Base-by-base conservation (phyloP, 345 rosid genomes). In the Eucalyptus curtisii region DNA sequence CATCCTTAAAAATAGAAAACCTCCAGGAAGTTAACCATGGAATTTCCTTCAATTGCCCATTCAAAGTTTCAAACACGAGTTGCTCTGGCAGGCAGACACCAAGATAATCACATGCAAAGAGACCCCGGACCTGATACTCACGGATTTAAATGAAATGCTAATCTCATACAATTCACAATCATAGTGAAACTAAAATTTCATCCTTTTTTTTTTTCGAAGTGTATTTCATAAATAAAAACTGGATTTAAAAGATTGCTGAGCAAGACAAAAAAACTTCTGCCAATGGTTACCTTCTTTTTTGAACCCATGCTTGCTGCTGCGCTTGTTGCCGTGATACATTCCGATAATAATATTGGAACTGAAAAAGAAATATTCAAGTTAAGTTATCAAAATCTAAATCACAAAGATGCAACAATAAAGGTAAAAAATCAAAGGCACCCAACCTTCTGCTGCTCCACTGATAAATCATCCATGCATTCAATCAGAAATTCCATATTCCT, bases 261-360 rank as follows among this genome's bases (percentile, higher is more conserved):
- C 59, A 85, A 64, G 24, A 53, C 30, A 88, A 37, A 68, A 37
- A 25, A 59, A 48, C 33, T 76, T 88, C 22, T 53, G 85, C 22
- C 10, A 86, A 9, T 50, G 37, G 85, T 31, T 86, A 96, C 99
- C 98, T 98, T 93, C 99, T 94, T 91, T 98, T 98, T 91, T 98
- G 99, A 91, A 98, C 96, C 99, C 99, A 97, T 86, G 98, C 93
- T 92, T 98, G 99, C 89, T 98, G 99, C 89, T 98, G 99, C 5
- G 94, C 96, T 94, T 98, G 99, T 89, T 98, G 99, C 47, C 99
- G 98, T 49, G 99, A 94, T 89, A 97, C 90, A 89, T 93, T 96
- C 37, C 99, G 90, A 90, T 98, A 92, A 92, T 98, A 91, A 88
- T 88, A 98, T 93, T 98, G 99, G 91, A 96, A 96, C 99, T 98